A percentile compares a stretch with the other conserved stretches of the same genome.
Evolutionary conservation across 169 alveolate genomes (phyloP).

Genomic region (Plasmodium vinckei): DNA sequence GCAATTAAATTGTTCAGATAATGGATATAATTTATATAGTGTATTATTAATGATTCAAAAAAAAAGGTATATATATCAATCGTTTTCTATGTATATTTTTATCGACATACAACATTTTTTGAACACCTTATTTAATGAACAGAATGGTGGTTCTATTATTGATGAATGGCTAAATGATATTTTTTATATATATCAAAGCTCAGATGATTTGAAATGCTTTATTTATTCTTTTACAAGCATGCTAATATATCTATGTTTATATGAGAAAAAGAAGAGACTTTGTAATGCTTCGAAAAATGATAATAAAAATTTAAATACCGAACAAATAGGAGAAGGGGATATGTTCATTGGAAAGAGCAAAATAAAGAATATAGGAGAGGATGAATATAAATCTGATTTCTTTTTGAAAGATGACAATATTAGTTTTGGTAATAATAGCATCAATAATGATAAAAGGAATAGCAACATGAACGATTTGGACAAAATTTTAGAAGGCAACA

Average conservation of each 20-base stretch:
- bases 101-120: constrained; percentile 51
- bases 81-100: constrained; percentile 53
- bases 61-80: constrained; percentile 65
- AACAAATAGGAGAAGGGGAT: background rate
- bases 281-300: background rate
- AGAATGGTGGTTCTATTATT: constrained; percentile 16
- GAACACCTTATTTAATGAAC: constrained; percentile 13
- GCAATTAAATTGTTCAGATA: constrained; percentile 21
- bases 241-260: constrained; percentile 52
- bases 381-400: background rate
- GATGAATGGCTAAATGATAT: constrained; percentile 72
- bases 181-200: constrained; percentile 60
- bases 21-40: constrained; percentile 18
- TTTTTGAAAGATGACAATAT: constrained; percentile 27
- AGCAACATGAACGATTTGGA: constrained; percentile 22
- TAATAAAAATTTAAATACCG: background rate
- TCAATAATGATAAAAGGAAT: background rate
- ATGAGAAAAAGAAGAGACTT: constrained; percentile 13
- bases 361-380: background rate
- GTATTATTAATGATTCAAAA: constrained; percentile 50
- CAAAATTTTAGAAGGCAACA: constrained; percentile 15
- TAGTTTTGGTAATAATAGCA: background rate
- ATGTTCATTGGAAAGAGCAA: background rate
- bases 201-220: constrained; percentile 65
- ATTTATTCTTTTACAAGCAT: constrained; percentile 42